Base-by-base conservation (phyloP, 768 basidiomycete genomes). In the Tubosaeta sp. region DNA sequence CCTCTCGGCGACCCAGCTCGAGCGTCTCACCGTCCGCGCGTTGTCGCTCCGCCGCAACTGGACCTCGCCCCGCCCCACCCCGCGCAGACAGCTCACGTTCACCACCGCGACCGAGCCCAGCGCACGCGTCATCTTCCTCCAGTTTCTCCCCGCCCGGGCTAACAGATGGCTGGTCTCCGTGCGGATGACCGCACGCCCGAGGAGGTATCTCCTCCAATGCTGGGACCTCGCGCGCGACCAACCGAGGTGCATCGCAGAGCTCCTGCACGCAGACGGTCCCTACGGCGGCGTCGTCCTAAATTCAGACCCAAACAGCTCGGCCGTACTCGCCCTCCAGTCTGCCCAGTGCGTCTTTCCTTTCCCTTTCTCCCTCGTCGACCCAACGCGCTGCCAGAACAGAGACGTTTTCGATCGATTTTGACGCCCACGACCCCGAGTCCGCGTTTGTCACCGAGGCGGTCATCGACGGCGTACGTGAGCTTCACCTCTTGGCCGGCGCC, bases 201-300 rank as follows among this genome's bases (percentile, higher is more conserved):
- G 66, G 16, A 42, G 54, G 12, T 75, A 71, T 25, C 65, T 65
- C 21, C 49, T 85, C 24, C 79, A 81, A 34, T 82, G 82, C 56
- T 86, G 84, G 84, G 79, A 85, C 54, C 40, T 83, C 9, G 43
- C 60, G 0, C 10, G 49, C 11, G 46, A 58, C 3, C 52, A 63
- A 0, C 73, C 77, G 0, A 54, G 44, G 8, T 80, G 76, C 53
- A 59, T 81, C 30, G 82, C 81, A 1, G 59, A 66, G 6, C 70
- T 72, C 44, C 49, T 14, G 1, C 66, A 59, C 56, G 58, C 48
- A 29, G 65, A 73, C 27, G 63, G 57, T 5, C 68, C 66, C 11
- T 71, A 76, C 36, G 64, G 71, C n/a, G 74, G 76, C 10, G 63
- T 79, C 54, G 69, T 71, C 6, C 64, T 82, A 35, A 84, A 83